phyloP scores from a whole-genome alignment of 108 stramenopile genomes.

The Epipyxis sp. region DNA sequence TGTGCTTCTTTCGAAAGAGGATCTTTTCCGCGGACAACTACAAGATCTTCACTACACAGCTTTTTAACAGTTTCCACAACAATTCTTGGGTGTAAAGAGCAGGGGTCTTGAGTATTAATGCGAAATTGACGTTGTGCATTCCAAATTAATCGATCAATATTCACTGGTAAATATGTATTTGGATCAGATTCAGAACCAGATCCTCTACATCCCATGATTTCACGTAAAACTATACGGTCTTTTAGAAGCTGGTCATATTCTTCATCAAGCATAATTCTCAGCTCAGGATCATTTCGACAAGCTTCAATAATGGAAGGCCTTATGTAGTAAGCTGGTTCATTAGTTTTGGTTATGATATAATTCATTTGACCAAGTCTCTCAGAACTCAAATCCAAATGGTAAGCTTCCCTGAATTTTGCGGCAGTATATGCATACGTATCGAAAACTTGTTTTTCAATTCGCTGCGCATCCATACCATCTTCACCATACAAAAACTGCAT shows the following conservation, averaged over 20 bases:
- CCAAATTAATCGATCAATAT: slow-evolving; percentile 78
- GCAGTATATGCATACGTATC: slow-evolving; percentile 74
- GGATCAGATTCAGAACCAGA: slow-evolving; percentile 70
- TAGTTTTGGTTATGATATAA: not conserved
- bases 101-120: slow-evolving; percentile 69
- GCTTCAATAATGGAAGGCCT: slow-evolving; percentile 71
- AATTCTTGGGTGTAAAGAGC: slow-evolving; percentile 78
- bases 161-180: slow-evolving; percentile 82
- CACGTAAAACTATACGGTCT: slow-evolving; percentile 74
- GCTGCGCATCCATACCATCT: slow-evolving; percentile 98
- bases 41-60: slow-evolving; percentile 68
- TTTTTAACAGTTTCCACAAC: slow-evolving; percentile 70
- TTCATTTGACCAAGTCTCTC: slow-evolving; percentile 71
- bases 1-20: slow-evolving; percentile 72
- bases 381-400: slow-evolving; percentile 67
- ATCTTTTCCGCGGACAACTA: slow-evolving; percentile 89
- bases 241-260: slow-evolving; percentile 76
- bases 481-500: slow-evolving; percentile 99
- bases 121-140: slow-evolving; percentile 84
- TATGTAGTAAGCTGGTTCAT: slow-evolving; percentile 56
- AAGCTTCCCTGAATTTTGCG: slow-evolving; percentile 66
- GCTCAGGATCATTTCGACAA: slow-evolving; percentile 75
- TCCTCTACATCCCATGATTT: slow-evolving; percentile 82
- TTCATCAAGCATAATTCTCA: slow-evolving; percentile 74
- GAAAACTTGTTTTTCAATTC: slow-evolving; percentile 93